Conservation (phyloP, 805 yeast genomes). For the Starmerella sp. region DNA sequence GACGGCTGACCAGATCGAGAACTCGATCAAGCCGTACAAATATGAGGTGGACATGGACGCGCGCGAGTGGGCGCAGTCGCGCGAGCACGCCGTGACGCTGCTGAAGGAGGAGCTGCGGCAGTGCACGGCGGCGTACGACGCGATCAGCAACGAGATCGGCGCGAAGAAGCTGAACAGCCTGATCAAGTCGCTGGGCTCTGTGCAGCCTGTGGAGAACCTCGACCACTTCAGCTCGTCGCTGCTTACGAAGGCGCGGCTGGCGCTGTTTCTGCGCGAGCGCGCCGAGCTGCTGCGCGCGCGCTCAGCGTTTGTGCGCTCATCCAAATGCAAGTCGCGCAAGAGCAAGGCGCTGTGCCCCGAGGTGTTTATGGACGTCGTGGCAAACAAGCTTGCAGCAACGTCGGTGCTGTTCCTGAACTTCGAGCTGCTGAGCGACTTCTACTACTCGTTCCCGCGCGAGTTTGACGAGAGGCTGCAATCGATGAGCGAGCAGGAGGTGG, state of each 20-base stretch:
- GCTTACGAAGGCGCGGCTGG: conserved; percentile 71
- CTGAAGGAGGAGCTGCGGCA: conserved; percentile 78
- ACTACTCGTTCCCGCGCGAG: conserved; percentile 91
- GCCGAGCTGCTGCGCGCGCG: conserved; percentile 60
- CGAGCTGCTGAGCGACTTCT: conserved; percentile 86
- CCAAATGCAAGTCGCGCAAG: conserved; percentile 64
- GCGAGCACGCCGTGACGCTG: conserved; percentile 62
- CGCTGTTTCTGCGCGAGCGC: conserved; percentile 67
- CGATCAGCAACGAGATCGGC: conserved; percentile 62
- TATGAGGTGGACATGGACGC: conserved; percentile 95
- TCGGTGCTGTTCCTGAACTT: conserved; percentile 89
- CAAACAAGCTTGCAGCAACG: conserved; percentile 83
- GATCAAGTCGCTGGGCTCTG: conserved; percentile 46
- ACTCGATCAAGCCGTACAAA: conserved; percentile 94
- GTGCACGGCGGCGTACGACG: conserved; percentile 53
- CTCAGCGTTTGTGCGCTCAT: conserved; percentile 60
- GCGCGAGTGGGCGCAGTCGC: conserved; percentile 77
- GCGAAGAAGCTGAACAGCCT: conserved; percentile 75
- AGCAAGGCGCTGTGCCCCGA: conserved; percentile 91
- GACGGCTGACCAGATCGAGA: conserved; percentile 97
- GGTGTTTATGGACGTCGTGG: conserved; percentile 80
- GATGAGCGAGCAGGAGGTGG: conserved; percentile 66
- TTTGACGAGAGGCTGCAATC: conserved; percentile 63
- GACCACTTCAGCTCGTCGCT: conserved; percentile 55
- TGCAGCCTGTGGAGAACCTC: conserved; percentile 33